Evolutionary conservation across 306 rosid genomes (phyloP).

Genomic region (Dalbergia oliveri): DNA sequence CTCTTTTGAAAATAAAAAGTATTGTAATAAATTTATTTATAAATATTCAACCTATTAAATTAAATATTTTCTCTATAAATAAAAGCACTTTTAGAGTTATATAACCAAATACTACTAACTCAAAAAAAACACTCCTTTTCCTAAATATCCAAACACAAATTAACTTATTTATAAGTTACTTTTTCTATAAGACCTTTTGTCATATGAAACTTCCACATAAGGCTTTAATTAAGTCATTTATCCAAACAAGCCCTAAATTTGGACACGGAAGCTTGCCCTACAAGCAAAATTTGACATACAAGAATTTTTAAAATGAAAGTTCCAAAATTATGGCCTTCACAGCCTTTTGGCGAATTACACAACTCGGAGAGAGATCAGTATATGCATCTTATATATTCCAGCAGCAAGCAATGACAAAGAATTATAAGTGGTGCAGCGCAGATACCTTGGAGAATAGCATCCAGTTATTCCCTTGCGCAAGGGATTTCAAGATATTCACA

Average conservation of each 20-base stretch:
- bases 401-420: constrained; percentile 19
- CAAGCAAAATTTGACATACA: not conserved
- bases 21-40: too few species aligned
- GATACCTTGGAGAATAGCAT: constrained; percentile 73
- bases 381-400: constrained; percentile 5
- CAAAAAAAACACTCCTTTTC: too few species aligned
- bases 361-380: constrained; percentile 2
- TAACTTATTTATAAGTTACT: too few species aligned
- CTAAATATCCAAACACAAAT: too few species aligned
- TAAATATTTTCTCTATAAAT: too few species aligned
- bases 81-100: too few species aligned
- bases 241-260: not conserved
- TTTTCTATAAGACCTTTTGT: too few species aligned
- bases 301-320: constrained; percentile 5
- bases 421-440: constrained; percentile 10
- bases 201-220: too few species aligned
- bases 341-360: not conserved
- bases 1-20: too few species aligned
- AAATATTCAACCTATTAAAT: too few species aligned
- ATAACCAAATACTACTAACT: too few species aligned
- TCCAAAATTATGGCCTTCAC: constrained; percentile 12
- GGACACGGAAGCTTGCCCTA: constrained; percentile 21
- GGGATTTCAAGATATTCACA: constrained; percentile 67
- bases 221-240: too few species aligned
- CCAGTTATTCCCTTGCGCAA: constrained; percentile 77